Evolutionary conservation across 2,329 filamentous ascomycete genomes (phyloP).

Genomic region (Pyrenophora teres): DNA sequence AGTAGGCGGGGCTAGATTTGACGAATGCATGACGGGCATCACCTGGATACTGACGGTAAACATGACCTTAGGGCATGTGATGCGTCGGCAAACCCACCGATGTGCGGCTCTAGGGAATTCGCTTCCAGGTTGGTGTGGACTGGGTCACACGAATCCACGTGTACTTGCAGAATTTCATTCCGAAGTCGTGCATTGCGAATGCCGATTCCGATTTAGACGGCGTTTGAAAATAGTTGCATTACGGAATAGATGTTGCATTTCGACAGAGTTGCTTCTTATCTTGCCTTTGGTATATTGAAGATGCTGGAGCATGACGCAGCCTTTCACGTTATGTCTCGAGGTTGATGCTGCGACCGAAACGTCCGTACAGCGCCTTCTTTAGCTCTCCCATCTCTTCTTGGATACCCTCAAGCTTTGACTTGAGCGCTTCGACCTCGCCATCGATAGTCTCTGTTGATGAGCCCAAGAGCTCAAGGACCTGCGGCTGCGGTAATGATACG

Average conservation of each 20-base stretch:
- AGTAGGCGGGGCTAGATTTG: slow-evolving; percentile 17
- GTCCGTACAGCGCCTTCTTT: slow-evolving; percentile 90
- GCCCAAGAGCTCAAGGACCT: slow-evolving; percentile 84
- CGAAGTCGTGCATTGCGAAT: slow-evolving; percentile 2
- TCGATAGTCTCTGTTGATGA: slow-evolving; percentile 74
- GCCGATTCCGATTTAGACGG: slow-evolving; percentile 8
- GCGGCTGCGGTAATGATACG: slow-evolving; percentile 79
- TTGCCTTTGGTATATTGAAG: neutral
- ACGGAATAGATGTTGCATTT: neutral
- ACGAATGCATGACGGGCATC: slow-evolving; percentile 13
- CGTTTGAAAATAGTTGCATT: neutral
- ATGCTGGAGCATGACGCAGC: neutral
- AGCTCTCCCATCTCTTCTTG: slow-evolving; percentile 87
- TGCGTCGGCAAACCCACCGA: slow-evolving; percentile 1
- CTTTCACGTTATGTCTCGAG: slow-evolving; percentile 69
- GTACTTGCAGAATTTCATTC: neutral
- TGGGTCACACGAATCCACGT: neutral
- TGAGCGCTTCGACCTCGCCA: slow-evolving; percentile 72
- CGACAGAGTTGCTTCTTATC: neutral
- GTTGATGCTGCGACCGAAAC: slow-evolving; percentile 97
- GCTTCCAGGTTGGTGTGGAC: neutral
- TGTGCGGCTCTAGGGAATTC: neutral
- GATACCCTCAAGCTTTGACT: slow-evolving; percentile 74
- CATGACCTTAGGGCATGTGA: neutral
- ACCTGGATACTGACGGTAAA: slow-evolving; percentile 3